Base-by-base conservation (phyloP, 306 rosid species). In the Hippophae rhamnoides region DNA sequence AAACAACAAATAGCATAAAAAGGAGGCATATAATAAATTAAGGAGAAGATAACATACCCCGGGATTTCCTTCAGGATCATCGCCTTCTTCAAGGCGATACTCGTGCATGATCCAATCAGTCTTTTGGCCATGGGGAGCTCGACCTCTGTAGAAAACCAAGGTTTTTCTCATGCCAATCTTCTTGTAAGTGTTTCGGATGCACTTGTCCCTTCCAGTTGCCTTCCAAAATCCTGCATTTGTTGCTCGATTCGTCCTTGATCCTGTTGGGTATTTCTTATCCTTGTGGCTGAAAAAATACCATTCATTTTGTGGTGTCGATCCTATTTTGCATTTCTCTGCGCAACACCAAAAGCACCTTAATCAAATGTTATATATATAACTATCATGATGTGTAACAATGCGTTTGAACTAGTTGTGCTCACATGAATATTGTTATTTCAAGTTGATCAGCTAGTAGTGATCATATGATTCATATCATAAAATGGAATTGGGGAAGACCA, bases 31-130 rank as follows among this genome's bases (percentile, higher is more conserved):
- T 31, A 31, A 31, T 2, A 31, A 31, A 31, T 1, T 2, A 31
- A 31, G 38, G 38, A 2, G 38, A 31, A 31, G 38, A 31, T 58
- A 13, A 38, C 71, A 26, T 73, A 88, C 96, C 61, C 65, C 67
- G 25, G 69, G 25, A 59, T 60, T 79, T 61, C 14, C 51, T 18
- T 72, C 73, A 56, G 88, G 74, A 50, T 83, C 97, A 38, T 81
- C 87, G 41, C 55, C 61, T 7, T 92, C 98, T 70, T 92, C 98
- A 1, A 92, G 90, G 23, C 98, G 89, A 13, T 85, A 92, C 63
- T 92, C 98, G 10, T 92, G 98, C 98, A 92, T 92, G 70, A 92
- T 92, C 98, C 98, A 92, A 43, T 92, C 96, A 25, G 87, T 81
- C 72, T 92, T 92, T 13, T 87, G 98, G 44, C 98, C 98, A 38